These are phyloP conservation scores for Ceratocystis eucalypticola DNA, from an alignment of 2,329 filamentous ascomycete genomes.

Conservation along the genomic window DNA sequence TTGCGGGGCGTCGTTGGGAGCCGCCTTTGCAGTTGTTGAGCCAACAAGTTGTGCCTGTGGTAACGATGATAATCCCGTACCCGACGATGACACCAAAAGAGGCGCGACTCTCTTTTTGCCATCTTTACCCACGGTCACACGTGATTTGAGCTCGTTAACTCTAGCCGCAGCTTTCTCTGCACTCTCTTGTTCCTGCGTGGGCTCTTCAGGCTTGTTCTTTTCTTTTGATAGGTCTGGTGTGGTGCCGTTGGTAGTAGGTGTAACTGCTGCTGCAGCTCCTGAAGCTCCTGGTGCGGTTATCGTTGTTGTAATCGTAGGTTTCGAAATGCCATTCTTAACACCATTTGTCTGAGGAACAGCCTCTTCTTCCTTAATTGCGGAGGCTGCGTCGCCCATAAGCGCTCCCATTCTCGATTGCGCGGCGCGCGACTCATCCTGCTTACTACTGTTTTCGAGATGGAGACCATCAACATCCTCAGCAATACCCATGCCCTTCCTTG, in stretches of 20 bases:
- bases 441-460: slow-evolving; percentile 78
- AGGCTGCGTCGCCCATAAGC: slow-evolving; percentile 72
- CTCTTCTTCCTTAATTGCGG: slow-evolving; percentile 26
- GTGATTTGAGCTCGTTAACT: slow-evolving; percentile 59
- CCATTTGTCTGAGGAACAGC: slow-evolving; percentile 29
- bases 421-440: slow-evolving; percentile 75
- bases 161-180: slow-evolving; percentile 41
- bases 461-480: slow-evolving; percentile 85
- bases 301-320: slow-evolving; percentile 24
- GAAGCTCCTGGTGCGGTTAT: neutral
- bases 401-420: slow-evolving; percentile 95
- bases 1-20: slow-evolving; percentile 60
- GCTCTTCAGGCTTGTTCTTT: slow-evolving; percentile 25
- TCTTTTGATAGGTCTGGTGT: slow-evolving; percentile 25
- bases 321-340: slow-evolving; percentile 35
- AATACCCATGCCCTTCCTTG: slow-evolving; percentile 76
- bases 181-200: slow-evolving; percentile 31
- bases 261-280: neutral
- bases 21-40: slow-evolving; percentile 48
- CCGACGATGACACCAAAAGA: slow-evolving; percentile 78
- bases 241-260: slow-evolving; percentile 23
- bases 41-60: slow-evolving; percentile 81
- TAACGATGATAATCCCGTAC: slow-evolving; percentile 72
- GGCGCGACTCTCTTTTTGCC: slow-evolving; percentile 93
- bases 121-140: slow-evolving; percentile 90